Base-by-base conservation (phyloP, 2,329 filamentous ascomycete species). In the Scorias spongiosa region DNA sequence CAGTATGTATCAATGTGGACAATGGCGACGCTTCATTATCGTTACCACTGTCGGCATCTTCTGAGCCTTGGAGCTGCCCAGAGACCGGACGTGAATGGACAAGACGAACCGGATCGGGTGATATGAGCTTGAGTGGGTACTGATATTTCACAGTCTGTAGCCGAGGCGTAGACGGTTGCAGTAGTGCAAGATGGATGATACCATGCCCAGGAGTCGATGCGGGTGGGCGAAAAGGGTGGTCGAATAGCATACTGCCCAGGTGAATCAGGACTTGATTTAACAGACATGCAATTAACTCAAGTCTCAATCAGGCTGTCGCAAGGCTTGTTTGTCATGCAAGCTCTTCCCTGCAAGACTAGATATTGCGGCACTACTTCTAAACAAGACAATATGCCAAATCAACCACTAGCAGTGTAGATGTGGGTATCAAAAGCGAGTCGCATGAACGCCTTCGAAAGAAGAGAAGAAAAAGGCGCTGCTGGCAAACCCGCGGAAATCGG, bases 71-170 rank as follows among this genome's bases (percentile, higher is more conserved):
- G 20, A 11, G 29, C 38, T 29, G 44, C 44, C 46, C 26, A 39
- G 20, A 17, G 44, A 18, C n/a, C 9, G 9, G 26, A 41, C 12
- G 40, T 54, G 54, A 2, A 29, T 39, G 8, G n/a, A 29, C 28
- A 32, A 74, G 68, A 40, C 73, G 70, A 5, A 79, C 69, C 10
- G 81, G 76, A 11, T 80, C 73, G 1, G 89, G 86, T 0, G 87
- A 82, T 48, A 98, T 84, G 45, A 98, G 75, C 63, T 98, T 98
- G 40, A 98, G 72, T 1, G 91, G 91, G 57, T 96, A 98, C 61
- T 93, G 86, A 60, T 93, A 96, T 30, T 80, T 80, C 51, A 94
- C 75, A 29, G 72, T 76, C 48, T 80, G 76, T 28, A 94, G 72
- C 39, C 79, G 78, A 11, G 84, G 84, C 40, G 75, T 75, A 20